A percentile compares a stretch with the other conserved stretches of the same genome.
Evolutionary conservation across 2,329 filamentous ascomycete species (phyloP).

Genomic region (Chalaropsis ovoidea): DNA sequence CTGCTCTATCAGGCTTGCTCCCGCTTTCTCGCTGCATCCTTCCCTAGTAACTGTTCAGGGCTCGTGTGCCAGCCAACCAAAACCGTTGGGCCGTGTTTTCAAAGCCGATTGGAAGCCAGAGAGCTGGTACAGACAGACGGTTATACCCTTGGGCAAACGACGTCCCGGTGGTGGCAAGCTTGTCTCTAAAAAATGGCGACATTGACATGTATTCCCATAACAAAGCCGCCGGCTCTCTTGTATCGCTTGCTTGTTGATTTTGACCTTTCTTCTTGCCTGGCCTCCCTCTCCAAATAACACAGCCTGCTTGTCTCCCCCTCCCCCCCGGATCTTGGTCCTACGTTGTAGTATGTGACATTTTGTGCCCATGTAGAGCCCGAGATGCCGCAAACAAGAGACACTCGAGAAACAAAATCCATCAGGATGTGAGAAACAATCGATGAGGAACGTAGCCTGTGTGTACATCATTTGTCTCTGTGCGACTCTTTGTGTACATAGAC

Average conservation of each 20-base stretch:
- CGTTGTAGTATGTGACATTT: neutral
- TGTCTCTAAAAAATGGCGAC: too few relatives aligned
- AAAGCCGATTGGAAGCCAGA: constrained; percentile 3
- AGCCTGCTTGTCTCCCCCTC: neutral
- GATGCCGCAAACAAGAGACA: constrained; percentile 2
- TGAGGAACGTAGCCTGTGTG: neutral
- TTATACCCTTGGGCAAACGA: too few relatives aligned
- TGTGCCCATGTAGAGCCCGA: constrained; percentile 5
- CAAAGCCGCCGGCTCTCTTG: too few relatives aligned
- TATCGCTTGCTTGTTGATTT: too few relatives aligned
- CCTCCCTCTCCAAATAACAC: neutral
- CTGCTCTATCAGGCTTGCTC: neutral
- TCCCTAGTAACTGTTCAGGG: neutral
- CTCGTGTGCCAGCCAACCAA: constrained; percentile 6
- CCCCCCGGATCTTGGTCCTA: constrained; percentile 6
- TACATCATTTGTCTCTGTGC: constrained; percentile 1
- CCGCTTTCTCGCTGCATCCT: neutral
- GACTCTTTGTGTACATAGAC: neutral
- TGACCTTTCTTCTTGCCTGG: neutral
- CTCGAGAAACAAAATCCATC: neutral
- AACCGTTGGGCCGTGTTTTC: neutral
- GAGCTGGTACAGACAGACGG: neutral
- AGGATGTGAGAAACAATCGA: neutral
- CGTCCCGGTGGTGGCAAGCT: neutral
- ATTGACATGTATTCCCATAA: too few relatives aligned